Conservation (phyloP, 1,284 basidiomycete genomes). For the Fomitopsis pinicola region DNA sequence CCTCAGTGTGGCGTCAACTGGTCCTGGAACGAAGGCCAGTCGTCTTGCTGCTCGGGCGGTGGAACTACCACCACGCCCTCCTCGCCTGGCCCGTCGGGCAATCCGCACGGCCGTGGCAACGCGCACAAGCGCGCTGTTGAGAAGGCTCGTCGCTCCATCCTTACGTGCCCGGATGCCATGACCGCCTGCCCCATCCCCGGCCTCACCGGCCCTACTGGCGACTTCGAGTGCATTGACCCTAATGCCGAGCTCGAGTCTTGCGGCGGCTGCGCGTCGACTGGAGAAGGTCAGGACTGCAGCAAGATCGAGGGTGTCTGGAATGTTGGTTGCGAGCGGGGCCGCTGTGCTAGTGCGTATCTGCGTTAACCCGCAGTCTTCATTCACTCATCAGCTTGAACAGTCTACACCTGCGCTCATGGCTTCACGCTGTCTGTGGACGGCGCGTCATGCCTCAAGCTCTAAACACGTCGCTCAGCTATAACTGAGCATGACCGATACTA, state of each 20-base stretch:
- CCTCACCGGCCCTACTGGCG: conserved; percentile 29
- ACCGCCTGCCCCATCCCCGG: conserved; percentile 60
- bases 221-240: conserved; percentile 64
- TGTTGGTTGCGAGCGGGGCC: conserved; percentile 61
- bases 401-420: conserved; percentile 56
- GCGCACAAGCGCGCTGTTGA: conserved; percentile 25
- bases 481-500: background rate
- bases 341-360: conserved; percentile 47
- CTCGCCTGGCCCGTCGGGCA: conserved; percentile 33
- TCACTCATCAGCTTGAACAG: conserved; percentile 27
- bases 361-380: background rate
- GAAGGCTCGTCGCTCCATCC: conserved; percentile 35
- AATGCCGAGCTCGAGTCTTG: conserved; percentile 57
- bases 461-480: conserved; percentile 15
- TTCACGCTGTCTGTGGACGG: conserved; percentile 46
- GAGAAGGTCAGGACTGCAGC: conserved; percentile 69
- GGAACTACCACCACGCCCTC: conserved; percentile 30
- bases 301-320: conserved; percentile 59
- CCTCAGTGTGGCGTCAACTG: conserved; percentile 48
- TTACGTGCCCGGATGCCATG: conserved; percentile 50
- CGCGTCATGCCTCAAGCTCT: conserved; percentile 48
- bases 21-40: conserved; percentile 37
- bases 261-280: conserved; percentile 66
- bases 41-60: conserved; percentile 41
- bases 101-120: conserved; percentile 9